A percentile compares a stretch with the other conserved stretches of the same genome.
phyloP scores from a whole-genome alignment of 345 rosid genomes.

The Corchorus capsularis region DNA sequence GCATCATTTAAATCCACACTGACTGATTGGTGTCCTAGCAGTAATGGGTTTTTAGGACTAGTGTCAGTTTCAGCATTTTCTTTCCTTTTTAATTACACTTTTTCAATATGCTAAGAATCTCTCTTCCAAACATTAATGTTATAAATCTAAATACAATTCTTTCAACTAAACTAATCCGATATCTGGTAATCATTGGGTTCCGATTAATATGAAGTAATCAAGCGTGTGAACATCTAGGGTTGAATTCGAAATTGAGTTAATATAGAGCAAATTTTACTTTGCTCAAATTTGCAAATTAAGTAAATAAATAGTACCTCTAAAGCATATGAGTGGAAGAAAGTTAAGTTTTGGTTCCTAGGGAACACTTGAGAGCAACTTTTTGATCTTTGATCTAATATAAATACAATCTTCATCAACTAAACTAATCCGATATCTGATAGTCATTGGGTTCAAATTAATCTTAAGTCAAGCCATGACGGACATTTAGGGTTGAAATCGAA shows the following conservation, averaged over 20 bases:
- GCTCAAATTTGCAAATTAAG: too few relatives aligned
- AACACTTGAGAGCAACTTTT: too few relatives aligned
- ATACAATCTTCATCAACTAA: too few relatives aligned
- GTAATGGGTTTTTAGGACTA: background rate
- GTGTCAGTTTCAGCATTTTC: background rate
- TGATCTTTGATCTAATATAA: too few relatives aligned
- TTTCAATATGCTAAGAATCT: background rate
- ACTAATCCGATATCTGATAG: too few relatives aligned
- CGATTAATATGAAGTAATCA: too few relatives aligned
- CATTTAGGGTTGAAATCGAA: too few relatives aligned
- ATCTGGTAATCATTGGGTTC: background rate
- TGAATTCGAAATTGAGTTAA: background rate
- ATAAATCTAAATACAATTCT: background rate
- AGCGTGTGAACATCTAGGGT: background rate
- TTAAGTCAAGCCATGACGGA: too few relatives aligned
- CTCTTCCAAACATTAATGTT: background rate
- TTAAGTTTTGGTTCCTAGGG: too few relatives aligned
- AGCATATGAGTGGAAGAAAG: too few relatives aligned
- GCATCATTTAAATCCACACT: background rate
- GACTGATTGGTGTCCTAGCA: background rate
- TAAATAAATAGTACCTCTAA: too few relatives aligned
- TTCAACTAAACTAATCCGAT: background rate
- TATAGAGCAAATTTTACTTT: background rate
- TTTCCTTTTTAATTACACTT: background rate
- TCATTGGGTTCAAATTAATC: too few relatives aligned